Percentiles rank a stretch among this genome's conserved stretches.
These are phyloP conservation scores for Penicillium olsonii DNA, from an alignment of 2,329 filamentous ascomycete species.

Conservation along the genomic window DNA sequence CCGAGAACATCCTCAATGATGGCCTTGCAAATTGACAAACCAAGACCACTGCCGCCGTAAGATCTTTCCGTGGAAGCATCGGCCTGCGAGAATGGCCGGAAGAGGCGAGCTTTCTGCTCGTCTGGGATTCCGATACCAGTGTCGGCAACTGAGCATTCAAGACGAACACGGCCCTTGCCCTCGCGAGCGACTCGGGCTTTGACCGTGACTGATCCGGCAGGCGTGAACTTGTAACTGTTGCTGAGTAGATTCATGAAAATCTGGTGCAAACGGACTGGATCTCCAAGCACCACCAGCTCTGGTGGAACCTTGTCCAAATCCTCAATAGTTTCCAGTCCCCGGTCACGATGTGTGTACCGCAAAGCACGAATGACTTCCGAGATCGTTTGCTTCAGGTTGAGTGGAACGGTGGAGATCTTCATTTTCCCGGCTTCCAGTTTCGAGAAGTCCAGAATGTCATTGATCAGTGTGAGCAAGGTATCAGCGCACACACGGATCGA, in stretches of 20 bases:
- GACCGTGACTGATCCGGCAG: conserved; percentile 81
- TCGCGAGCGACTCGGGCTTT: conserved; percentile 73
- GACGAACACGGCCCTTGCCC: conserved; percentile 66
- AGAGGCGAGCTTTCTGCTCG: conserved; percentile 75
- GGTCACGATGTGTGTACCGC: conserved; percentile 63
- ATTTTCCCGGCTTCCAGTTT: conserved; percentile 85
- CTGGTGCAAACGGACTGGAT: conserved; percentile 79
- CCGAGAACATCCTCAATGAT: conserved; percentile 91
- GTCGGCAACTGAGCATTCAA: conserved; percentile 84
- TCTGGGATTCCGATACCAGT: conserved; percentile 89
- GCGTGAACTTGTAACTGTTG: conserved; percentile 93
- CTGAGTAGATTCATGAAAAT: conserved; percentile 79
- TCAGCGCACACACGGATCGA: conserved; percentile 68
- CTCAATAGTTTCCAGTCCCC: conserved; percentile 61
- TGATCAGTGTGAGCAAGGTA: conserved; percentile 81
- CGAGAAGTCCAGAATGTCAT: conserved; percentile 87
- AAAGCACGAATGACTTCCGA: conserved; percentile 65
- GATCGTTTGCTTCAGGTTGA: conserved; percentile 71
- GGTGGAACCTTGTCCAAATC: conserved; percentile 64
- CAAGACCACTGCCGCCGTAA: conserved; percentile 88
- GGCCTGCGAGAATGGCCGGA: conserved; percentile 90
- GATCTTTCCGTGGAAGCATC: conserved; percentile 87
- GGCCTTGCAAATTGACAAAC: conserved; percentile 91
- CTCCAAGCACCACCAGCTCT: conserved; percentile 72
- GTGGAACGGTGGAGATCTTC: conserved; percentile 81